Conservation (phyloP, 177 flowering plant species). For the Vitis hybrid region DNA sequence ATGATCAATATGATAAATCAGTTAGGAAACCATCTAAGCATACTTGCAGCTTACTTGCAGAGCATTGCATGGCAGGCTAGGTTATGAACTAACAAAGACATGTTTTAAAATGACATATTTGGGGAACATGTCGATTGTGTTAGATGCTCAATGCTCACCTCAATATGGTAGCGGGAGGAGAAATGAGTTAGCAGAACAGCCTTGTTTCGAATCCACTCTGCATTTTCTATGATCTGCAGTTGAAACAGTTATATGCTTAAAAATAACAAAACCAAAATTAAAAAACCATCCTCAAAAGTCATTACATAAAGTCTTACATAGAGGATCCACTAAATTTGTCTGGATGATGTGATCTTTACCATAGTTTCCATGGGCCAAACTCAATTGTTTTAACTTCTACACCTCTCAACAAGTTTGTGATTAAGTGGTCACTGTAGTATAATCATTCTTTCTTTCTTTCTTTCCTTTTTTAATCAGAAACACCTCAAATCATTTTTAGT, state of each 20-base stretch:
- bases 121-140: too few species aligned
- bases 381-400: too few species aligned
- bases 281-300: background rate
- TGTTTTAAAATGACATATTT: too few species aligned
- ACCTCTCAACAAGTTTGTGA: background rate
- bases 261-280: constrained; percentile 2
- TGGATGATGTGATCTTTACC: too few species aligned
- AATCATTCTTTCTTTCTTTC: too few species aligned
- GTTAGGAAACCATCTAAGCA: background rate
- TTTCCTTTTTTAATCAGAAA: background rate
- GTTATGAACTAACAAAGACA: too few species aligned
- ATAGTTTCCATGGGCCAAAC: too few species aligned
- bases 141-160: constrained; percentile 42
- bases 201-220: constrained; percentile 86
- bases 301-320: too few species aligned
- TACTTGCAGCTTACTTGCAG: background rate
- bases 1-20: too few species aligned
- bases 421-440: background rate
- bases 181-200: constrained; percentile 84
- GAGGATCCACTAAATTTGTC: background rate
- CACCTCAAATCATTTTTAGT: background rate
- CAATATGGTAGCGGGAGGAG: constrained; percentile 81
- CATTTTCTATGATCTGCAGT: constrained; percentile 76
- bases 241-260: constrained; percentile 10
- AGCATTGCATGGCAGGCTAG: too few species aligned